Conservation (phyloP, 441 rosid genomes). For the Macaranga tanarius region DNA sequence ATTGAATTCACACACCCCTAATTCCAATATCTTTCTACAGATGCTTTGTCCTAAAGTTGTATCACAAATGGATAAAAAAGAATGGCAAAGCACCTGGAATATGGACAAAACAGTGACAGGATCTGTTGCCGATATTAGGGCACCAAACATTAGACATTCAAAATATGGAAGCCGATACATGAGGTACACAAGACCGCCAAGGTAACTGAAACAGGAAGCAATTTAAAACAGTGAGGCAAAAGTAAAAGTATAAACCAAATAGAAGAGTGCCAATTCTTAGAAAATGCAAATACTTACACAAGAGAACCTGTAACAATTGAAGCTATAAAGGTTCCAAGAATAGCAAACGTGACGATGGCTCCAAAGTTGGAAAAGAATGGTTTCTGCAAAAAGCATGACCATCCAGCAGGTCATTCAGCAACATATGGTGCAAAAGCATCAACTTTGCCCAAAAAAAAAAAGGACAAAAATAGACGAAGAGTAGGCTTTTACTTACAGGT, state of each 20-base stretch:
- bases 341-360: constrained; percentile 91
- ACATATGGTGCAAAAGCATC: background rate
- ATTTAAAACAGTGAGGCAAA: constrained; percentile 10
- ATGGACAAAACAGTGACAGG: constrained; percentile 97
- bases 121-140: constrained; percentile 97
- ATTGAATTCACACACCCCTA: too few relatives aligned
- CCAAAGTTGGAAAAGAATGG: constrained; percentile 98
- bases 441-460: background rate
- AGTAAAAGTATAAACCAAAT: background rate
- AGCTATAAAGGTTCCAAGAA: constrained; percentile 84
- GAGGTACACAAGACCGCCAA: constrained; percentile 77
- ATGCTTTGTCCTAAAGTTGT: background rate
- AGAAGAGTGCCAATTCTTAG: background rate
- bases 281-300: constrained; percentile 56
- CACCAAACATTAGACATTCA: constrained; percentile 97
- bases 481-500: constrained; percentile 59
- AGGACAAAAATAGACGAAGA: background rate
- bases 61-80: background rate
- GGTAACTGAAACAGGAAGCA: constrained; percentile 55
- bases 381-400: constrained; percentile 53
- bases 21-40: background rate
- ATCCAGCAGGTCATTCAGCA: background rate
- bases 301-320: constrained; percentile 80
- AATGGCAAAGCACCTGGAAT: constrained; percentile 69
- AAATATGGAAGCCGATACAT: constrained; percentile 89